Percentiles rank a stretch among this genome's conserved stretches.
phyloP scores from a whole-genome alignment of 2,329 filamentous ascomycete genomes.

The Pyrenophora tritici-repentis region DNA sequence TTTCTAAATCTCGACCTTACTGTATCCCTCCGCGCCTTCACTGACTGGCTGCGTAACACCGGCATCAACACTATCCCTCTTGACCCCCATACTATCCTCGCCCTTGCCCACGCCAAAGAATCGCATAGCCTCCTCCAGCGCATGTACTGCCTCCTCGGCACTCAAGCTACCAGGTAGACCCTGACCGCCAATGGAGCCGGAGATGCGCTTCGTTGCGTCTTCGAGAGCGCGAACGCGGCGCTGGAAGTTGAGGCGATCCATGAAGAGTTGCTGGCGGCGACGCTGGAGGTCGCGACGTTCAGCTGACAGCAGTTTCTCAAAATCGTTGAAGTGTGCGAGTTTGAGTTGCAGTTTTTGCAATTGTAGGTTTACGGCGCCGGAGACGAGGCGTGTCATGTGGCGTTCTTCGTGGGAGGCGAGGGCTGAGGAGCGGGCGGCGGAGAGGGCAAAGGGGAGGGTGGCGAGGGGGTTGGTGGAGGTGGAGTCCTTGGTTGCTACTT shows the following conservation, averaged over 20 bases:
- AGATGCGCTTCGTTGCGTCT: slow-evolving; percentile 65
- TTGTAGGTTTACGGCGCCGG: slow-evolving; percentile 89
- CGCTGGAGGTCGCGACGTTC: slow-evolving; percentile 92
- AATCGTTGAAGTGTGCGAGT: slow-evolving; percentile 92
- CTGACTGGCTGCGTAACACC: slow-evolving; percentile 34
- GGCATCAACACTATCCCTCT: slow-evolving; percentile 35
- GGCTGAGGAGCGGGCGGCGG: slow-evolving; percentile 82
- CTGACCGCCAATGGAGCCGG: slow-evolving; percentile 32
- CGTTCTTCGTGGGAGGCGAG: slow-evolving; percentile 96
- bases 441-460: slow-evolving; percentile 81
- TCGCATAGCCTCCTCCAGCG: slow-evolving; percentile 42
- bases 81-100: slow-evolving; percentile 43
- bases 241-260: slow-evolving; percentile 89
- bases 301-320: slow-evolving; percentile 88
- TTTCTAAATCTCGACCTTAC: slow-evolving; percentile 41
- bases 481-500: slow-evolving; percentile 39
- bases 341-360: slow-evolving; percentile 95
- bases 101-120: slow-evolving; percentile 45
- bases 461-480: slow-evolving; percentile 56
- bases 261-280: slow-evolving; percentile 87
- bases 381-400: slow-evolving; percentile 92
- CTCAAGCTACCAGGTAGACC: slow-evolving; percentile 40
- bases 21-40: slow-evolving; percentile 42
- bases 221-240: slow-evolving; percentile 83
- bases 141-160: slow-evolving; percentile 40